These are phyloP conservation scores for Calocera viscosa DNA, from an alignment of 768 basidiomycete genomes.

Conservation along the genomic window DNA sequence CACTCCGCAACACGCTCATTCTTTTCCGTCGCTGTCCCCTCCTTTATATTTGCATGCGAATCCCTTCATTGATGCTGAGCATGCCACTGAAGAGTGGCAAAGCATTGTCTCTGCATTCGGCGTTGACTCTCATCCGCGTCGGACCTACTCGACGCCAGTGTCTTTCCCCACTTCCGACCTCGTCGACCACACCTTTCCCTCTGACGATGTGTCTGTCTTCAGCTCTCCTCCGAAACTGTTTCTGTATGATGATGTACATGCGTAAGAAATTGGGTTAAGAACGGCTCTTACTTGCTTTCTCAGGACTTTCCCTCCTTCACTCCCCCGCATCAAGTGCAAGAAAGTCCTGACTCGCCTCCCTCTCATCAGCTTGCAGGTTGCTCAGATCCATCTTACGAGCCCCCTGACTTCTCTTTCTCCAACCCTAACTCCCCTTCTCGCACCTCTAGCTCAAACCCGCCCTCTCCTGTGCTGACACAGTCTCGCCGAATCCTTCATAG, in stretches of 20 bases:
- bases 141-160: background rate
- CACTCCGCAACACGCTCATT: conserved; percentile 3
- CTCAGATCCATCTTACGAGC: background rate
- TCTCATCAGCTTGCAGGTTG: background rate
- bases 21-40: background rate
- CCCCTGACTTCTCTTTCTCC: background rate
- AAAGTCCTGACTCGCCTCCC: background rate
- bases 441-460: background rate
- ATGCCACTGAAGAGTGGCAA: background rate
- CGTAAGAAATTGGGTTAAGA: background rate
- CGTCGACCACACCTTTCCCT: background rate
- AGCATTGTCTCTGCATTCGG: background rate
- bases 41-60: background rate
- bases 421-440: background rate
- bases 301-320: background rate
- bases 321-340: background rate
- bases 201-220: background rate
- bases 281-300: background rate
- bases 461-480: background rate
- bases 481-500: background rate
- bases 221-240: conserved; percentile 6
- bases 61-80: conserved; percentile 2
- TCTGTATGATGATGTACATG: conserved; percentile 6
- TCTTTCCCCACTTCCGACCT: conserved; percentile 5
- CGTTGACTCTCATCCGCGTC: background rate